Evolutionary conservation across 2,329 filamentous ascomycete genomes (phyloP), one percentile per base, ranked within the genome.

Genomic region (Pyrenophora graminea): DNA sequence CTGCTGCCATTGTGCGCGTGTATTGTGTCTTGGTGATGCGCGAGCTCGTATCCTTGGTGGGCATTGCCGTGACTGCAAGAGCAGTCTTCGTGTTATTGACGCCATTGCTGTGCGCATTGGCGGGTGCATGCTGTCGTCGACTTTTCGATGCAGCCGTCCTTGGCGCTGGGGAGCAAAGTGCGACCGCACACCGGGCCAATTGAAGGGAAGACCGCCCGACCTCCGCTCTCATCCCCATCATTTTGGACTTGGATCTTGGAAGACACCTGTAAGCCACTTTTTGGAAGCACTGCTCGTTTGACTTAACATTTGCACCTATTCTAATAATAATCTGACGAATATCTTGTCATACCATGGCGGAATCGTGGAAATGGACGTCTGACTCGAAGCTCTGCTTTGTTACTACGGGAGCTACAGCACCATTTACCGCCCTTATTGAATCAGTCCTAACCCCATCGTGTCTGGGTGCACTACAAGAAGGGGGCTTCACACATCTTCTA

Each of bases 361-460:
- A 56, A 13, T 38, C 51, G 2, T 67, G 59, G 62, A 63, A 54
- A 10, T 63, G 59, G 61, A 58, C 56, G 9, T 8, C 58, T 34
- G 45, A 45, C 18, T 62, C 62, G 37, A 79, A 78, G 56, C 77
- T 77, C 45, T 94, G 90, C 70, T 89, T 99, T 60, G 87, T 97
- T 48, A 97, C 94, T 0, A 88, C 96, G 25, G 94, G 94, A 49
- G 93, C 94, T 5, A 99, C 93, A 0, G 91, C 92, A 13, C 84
- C 88, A 17, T 99, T 99, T 74, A 79, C 82, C 45, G 74, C 80
- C 6, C 82, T 99, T 2, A 82, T 96, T 48, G 75, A 80, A 37
- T 83, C 87, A 27, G 82, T 87, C 9, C 76, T 95, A 5, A 76
- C 80, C 15, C 75, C 81, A 0, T 62, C 72, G 0, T 92, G 94